Conservation (phyloP, 2,329 filamentous ascomycete genomes). For the Magnaporthiopsis rhizophila region DNA sequence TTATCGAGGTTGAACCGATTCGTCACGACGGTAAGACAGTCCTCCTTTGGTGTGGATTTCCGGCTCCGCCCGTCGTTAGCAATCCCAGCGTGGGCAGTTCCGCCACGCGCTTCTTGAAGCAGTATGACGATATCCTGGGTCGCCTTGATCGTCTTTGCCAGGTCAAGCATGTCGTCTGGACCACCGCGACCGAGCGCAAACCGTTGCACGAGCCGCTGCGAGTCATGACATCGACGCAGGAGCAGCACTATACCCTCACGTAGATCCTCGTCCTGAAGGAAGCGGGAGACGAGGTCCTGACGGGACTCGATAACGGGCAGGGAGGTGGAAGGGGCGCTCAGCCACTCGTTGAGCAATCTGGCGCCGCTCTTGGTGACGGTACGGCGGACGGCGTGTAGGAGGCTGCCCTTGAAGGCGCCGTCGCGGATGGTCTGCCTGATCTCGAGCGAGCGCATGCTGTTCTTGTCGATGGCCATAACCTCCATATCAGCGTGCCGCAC, state of each 20-base stretch:
- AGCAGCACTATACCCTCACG: slow-evolving; percentile 62
- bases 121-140: slow-evolving; percentile 57
- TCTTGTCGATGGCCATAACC: slow-evolving; percentile 86
- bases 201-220: slow-evolving; percentile 83
- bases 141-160: slow-evolving; percentile 73
- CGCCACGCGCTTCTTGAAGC: slow-evolving; percentile 22
- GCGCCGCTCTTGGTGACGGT: slow-evolving; percentile 91
- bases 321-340: slow-evolving; percentile 85
- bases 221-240: slow-evolving; percentile 72
- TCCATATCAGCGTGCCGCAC: slow-evolving; percentile 65
- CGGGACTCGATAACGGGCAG: slow-evolving; percentile 68
- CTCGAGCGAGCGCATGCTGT: slow-evolving; percentile 81
- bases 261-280: slow-evolving; percentile 59
- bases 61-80: neutral
- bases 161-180: slow-evolving; percentile 76
- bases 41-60: slow-evolving; percentile 5
- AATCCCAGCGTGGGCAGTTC: slow-evolving; percentile 6
- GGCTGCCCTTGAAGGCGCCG: slow-evolving; percentile 67
- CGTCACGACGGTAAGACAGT: slow-evolving; percentile 37
- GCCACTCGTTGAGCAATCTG: slow-evolving; percentile 71
- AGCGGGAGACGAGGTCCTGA: slow-evolving; percentile 71
- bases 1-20: slow-evolving; percentile 57
- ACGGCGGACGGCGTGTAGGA: slow-evolving; percentile 80
- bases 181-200: slow-evolving; percentile 91
- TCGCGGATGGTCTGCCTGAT: slow-evolving; percentile 82